Conservation (phyloP, 2,329 filamentous ascomycete species). For the Colletotrichum graminicola region DNA sequence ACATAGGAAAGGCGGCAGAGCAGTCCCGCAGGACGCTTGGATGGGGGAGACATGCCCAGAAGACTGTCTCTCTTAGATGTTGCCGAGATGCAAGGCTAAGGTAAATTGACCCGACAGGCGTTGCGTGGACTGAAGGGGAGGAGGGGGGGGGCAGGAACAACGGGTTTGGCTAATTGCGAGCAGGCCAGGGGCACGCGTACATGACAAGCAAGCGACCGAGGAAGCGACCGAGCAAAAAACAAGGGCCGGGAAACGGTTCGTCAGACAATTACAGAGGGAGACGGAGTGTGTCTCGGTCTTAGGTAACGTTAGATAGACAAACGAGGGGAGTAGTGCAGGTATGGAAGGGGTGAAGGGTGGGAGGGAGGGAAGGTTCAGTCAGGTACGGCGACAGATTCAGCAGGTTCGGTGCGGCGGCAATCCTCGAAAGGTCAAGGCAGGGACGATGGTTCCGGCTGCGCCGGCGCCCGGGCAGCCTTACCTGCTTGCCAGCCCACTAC, state of each 20-base stretch:
- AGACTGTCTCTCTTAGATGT: background rate
- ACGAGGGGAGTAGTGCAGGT: conserved; percentile 4
- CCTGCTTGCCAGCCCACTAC: background rate
- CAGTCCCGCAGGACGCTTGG: conserved; percentile 49
- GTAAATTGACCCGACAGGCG: conserved; percentile 5
- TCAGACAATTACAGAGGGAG: background rate
- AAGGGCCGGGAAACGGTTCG: conserved; percentile 4
- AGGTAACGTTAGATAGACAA: background rate
- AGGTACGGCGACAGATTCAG: conserved; percentile 10
- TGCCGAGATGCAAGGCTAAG: background rate
- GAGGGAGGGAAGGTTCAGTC: conserved; percentile 16
- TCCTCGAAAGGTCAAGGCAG: conserved; percentile 8
- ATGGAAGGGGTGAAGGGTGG: conserved; percentile 25
- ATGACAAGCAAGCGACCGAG: conserved; percentile 21
- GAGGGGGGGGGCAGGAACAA: conserved; percentile 32
- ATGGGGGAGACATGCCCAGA: conserved; percentile 48
- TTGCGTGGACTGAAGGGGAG: conserved; percentile 7
- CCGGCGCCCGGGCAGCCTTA: background rate
- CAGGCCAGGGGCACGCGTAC: conserved; percentile 36
- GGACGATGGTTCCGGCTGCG: conserved; percentile 19
- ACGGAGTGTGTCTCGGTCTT: conserved; percentile 8
- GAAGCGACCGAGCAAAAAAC: background rate
- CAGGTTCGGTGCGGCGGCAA: background rate
- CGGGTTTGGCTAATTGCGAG: conserved; percentile 40
- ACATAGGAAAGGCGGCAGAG: conserved; percentile 39